Conservation (phyloP, 179 eudicot species). For the Dionaea muscipula region DNA sequence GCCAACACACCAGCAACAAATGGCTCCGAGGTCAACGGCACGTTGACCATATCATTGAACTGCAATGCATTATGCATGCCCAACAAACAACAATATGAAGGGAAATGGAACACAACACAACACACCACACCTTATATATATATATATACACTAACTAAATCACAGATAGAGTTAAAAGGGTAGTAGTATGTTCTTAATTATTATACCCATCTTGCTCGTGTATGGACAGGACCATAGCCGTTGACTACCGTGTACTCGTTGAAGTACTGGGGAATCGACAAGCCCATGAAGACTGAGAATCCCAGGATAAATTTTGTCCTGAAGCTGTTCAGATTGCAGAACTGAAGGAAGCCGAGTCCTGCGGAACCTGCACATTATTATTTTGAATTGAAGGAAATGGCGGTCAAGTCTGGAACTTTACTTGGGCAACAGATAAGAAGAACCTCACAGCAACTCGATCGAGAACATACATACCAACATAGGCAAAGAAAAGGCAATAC, state of each 20-base stretch:
- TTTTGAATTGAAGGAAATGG: too few relatives aligned
- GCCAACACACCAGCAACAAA: slow-evolving; percentile 71
- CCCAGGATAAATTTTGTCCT: slow-evolving; percentile 74
- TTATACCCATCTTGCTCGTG: slow-evolving; percentile 91
- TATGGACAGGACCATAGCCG: slow-evolving; percentile 85
- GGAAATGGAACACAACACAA: too few relatives aligned
- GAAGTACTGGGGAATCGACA: slow-evolving; percentile 91
- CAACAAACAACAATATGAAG: too few relatives aligned
- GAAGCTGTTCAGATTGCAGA: slow-evolving; percentile 91
- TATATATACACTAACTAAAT: background rate
- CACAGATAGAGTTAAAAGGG: background rate
- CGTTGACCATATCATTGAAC: slow-evolving; percentile 76
- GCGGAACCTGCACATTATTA: slow-evolving; percentile 49
- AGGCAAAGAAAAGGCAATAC: slow-evolving; percentile 46
- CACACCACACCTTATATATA: too few relatives aligned
- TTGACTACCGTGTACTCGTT: slow-evolving; percentile 49
- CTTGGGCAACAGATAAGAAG: too few relatives aligned
- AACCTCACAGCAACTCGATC: background rate
- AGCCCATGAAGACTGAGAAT: slow-evolving; percentile 84
- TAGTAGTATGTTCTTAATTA: background rate
- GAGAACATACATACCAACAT: slow-evolving; percentile 26
- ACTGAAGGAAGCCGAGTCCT: slow-evolving; percentile 75
- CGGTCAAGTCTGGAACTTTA: too few relatives aligned
- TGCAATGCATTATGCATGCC: too few relatives aligned
- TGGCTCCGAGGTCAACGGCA: slow-evolving; percentile 77